phyloP scores from a whole-genome alignment of 1,284 basidiomycete species.

The Trichosporon asahii region DNA sequence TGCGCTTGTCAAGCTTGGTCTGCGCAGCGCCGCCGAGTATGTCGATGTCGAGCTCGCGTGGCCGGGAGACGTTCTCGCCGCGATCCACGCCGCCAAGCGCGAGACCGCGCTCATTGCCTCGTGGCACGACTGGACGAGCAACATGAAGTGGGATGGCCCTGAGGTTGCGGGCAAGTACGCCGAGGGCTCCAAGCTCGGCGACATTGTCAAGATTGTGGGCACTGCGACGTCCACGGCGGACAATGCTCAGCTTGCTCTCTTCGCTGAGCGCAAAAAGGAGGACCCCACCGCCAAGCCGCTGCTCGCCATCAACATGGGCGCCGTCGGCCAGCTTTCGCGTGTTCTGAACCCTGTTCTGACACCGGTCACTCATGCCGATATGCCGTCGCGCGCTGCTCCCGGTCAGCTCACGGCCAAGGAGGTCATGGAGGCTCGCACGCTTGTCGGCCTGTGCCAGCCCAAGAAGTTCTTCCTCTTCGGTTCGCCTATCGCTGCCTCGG shows the following conservation, averaged over 20 bases:
- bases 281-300: slow-evolving; percentile 65
- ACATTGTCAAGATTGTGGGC: slow-evolving; percentile 89
- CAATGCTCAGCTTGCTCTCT: slow-evolving; percentile 75
- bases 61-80: slow-evolving; percentile 62
- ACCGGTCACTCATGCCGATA: slow-evolving; percentile 81
- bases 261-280: slow-evolving; percentile 56
- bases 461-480: slow-evolving; percentile 83
- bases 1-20: slow-evolving; percentile 71
- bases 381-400: slow-evolving; percentile 81
- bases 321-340: slow-evolving; percentile 81
- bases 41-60: slow-evolving; percentile 85
- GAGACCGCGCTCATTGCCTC: slow-evolving; percentile 80
- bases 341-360: slow-evolving; percentile 81
- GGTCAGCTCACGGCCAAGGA: slow-evolving; percentile 86
- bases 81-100: slow-evolving; percentile 65
- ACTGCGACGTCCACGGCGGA: slow-evolving; percentile 72
- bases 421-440: slow-evolving; percentile 74
- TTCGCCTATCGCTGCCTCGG: slow-evolving; percentile 79
- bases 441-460: slow-evolving; percentile 72
- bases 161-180: slow-evolving; percentile 68
- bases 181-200: slow-evolving; percentile 66
- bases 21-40: slow-evolving; percentile 85
- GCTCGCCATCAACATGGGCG: slow-evolving; percentile 92
- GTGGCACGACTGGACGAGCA: slow-evolving; percentile 89
- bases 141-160: slow-evolving; percentile 73